A percentile compares a stretch with the other conserved stretches of the same genome.
phyloP scores from a whole-genome alignment of 2,329 filamentous ascomycete genomes.

The Fusarium illudens region DNA sequence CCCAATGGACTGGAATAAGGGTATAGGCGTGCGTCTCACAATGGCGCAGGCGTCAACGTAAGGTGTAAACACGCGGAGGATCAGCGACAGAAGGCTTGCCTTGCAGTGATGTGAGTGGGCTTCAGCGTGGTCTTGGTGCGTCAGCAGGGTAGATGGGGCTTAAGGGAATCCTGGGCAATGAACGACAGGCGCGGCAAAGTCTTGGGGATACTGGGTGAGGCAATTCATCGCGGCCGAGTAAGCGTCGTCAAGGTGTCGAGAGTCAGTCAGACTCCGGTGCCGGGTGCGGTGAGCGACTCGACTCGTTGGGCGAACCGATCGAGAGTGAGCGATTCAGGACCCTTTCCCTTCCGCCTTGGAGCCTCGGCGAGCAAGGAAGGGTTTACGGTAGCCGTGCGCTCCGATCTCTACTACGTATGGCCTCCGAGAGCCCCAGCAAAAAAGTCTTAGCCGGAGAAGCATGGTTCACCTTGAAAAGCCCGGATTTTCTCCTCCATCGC shows the following conservation, averaged over 20 bases:
- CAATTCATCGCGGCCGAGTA: conserved; percentile 1
- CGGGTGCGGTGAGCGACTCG: conserved; percentile 26
- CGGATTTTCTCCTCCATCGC: conserved; percentile 19
- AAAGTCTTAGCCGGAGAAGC: conserved; percentile 24
- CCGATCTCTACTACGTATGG: conserved; percentile 1
- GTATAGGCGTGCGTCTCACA: not conserved
- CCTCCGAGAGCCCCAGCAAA: conserved; percentile 12
- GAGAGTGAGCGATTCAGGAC: conserved; percentile 24
- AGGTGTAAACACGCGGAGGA: not conserved
- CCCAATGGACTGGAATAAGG: not conserved
- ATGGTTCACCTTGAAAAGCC: conserved; percentile 32
- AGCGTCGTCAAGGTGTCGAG: not conserved
- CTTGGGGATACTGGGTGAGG: conserved; percentile 5
- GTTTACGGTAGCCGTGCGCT: conserved; percentile 17
- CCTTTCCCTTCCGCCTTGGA: conserved; percentile 15
- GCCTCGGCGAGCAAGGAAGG: conserved; percentile 16
- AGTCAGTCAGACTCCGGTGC: conserved; percentile 4
- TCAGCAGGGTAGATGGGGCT: conserved; percentile 1
- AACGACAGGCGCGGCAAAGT: conserved; percentile 28
- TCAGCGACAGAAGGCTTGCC: conserved; percentile 11
- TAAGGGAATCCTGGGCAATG: conserved; percentile 3
- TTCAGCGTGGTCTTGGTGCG: conserved; percentile 17
- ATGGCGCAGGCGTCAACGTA: not conserved
- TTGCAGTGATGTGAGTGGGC: conserved; percentile 15
- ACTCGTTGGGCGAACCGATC: conserved; percentile 16